Base-by-base conservation (phyloP, 257 asterid species). In the Catharanthus roseus region DNA sequence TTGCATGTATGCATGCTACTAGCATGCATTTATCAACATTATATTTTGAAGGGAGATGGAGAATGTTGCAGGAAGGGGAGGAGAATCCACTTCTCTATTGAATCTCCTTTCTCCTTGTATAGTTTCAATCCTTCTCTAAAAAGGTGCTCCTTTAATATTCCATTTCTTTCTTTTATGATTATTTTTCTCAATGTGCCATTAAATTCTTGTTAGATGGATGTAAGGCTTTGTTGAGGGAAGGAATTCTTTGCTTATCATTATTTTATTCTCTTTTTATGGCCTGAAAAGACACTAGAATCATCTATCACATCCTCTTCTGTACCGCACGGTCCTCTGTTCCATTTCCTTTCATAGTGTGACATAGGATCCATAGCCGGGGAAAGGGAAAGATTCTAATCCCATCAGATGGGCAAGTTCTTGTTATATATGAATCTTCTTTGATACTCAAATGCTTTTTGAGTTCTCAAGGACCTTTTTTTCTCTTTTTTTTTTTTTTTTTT, bases 1-100 rank as follows among this genome's bases (percentile, higher is more conserved):
- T 53, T 65, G 77, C 67, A 67, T 66, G 75, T 74, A 63, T 86
- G 90, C 90, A 86, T 83, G 95, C 74, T 77, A 50, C 42, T 57
- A 23, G 23, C 74, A 74, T 69, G 74, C 70, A 73, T 74, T 58
- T 60, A 21, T 60, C 79, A 24, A 73, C 73, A 67, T 67, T 34
- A 61, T 71, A 41, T 69, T 75, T 79, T 74, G 77, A 44, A 68
- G 60, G 47, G 44, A 53, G 36, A 74, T 79, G 80, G 82, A 72
- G 72, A 73, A 81, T 75, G 72, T 74, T 72, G 78, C 65, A 60
- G 80, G 73, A 73, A 73, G 75, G 77, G 72, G 80, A 77, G 85
- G 77, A 84, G 76, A 78, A 78, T 53, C 65, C 80, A 73, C 78
- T 81, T 71, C 85, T 77, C 81, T 70, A 24, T 79, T 74, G 75